phyloP scores from a whole-genome alignment of 75 land plant genomes.

The Pinus albicaulis region DNA sequence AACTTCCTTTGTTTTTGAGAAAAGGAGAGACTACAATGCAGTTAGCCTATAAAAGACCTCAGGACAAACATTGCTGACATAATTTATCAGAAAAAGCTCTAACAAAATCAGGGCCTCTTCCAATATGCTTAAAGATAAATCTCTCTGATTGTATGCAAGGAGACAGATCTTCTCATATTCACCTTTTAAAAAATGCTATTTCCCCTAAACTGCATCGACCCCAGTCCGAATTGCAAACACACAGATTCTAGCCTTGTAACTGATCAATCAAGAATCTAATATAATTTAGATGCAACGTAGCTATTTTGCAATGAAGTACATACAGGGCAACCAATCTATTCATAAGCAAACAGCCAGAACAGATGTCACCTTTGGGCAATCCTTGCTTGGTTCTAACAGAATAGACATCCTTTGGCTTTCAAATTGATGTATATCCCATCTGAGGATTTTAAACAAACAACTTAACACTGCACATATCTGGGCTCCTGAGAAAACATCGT shows the following conservation, averaged over 20 bases:
- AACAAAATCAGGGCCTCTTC: background rate
- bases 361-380: conserved; percentile 7
- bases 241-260: background rate
- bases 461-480: background rate
- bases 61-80: background rate
- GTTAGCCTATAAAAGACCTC: background rate
- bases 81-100: background rate
- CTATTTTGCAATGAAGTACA: background rate
- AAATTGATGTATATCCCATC: background rate
- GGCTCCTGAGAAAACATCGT: background rate
- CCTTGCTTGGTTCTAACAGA: background rate
- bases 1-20: background rate
- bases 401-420: background rate
- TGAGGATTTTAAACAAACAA: background rate
- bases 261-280: background rate
- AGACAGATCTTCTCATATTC: background rate
- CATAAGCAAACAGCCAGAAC: background rate
- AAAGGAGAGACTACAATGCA: background rate
- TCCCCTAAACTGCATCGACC: background rate
- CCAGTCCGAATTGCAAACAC: background rate
- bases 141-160: background rate
- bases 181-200: background rate
- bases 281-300: background rate
- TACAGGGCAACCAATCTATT: background rate
- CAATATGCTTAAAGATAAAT: background rate